Evolutionary conservation across 2,329 filamentous ascomycete species (phyloP), one percentile per base, ranked within the genome.

Genomic region (Colletotrichum ledebouriae): DNA sequence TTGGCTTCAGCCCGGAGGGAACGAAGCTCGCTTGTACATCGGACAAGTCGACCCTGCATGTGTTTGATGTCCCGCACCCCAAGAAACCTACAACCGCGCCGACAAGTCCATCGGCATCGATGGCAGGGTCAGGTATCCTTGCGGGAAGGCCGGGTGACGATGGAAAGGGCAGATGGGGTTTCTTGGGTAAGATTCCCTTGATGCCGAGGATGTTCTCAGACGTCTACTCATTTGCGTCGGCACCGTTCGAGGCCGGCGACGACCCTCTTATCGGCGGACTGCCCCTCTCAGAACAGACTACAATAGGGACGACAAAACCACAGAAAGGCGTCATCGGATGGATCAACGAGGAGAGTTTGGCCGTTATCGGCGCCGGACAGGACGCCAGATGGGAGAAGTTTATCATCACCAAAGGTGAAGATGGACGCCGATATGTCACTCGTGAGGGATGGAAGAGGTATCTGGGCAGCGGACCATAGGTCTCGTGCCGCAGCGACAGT

Each of bases 21-120:
- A 88, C 86, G 49, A 87, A 94, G 76, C 86, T 98, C 11, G 96
- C 96, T 29, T 95, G 94, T 70, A 98, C 95, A 1, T 98, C 94
- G 1, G 96, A 99, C 83, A 99, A 98, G 80, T 94, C 93, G 6
- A 99, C 94, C 0, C 85, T 99, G 11, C 96, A 99, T 79, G 87
- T 99, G 42, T 99, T 98, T 76, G 94, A 98, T 75, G 85, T 98
- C 1, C 91, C 91, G 4, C 86, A 87, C 67, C 81, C 84, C 9
- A 83, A 82, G 58, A 82, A 80, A 70, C 77, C 79, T 3, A 15
- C 59, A 13, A 76, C 52, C 2, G 56, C 52, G 15, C 61, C 64
- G 37, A 34, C 66, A 3, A 69, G 59, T 20, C 69, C 71, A 5
- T 73, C 76, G 6, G 72, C 75, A 34, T 75, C 74, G 10, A 60